Conservation (phyloP, 345 rosid species). For the Aegle marmelos region DNA sequence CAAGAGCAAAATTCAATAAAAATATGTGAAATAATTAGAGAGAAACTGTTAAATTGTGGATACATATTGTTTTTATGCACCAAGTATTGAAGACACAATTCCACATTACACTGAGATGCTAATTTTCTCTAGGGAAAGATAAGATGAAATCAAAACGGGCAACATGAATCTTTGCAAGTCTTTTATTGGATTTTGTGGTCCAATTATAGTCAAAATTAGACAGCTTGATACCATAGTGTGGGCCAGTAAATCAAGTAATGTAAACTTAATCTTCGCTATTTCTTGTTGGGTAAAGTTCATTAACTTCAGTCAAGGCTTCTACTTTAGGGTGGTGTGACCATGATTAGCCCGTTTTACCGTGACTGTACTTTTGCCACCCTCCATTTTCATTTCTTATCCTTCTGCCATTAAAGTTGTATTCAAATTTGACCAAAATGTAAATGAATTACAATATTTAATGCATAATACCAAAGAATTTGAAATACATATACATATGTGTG, state of each 20-base stretch:
- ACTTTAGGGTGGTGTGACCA: slow-evolving; percentile 6
- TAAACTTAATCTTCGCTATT: slow-evolving; percentile 22
- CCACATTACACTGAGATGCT: neutral
- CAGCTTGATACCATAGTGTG: slow-evolving; percentile 23
- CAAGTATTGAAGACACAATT: neutral
- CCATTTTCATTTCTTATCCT: neutral
- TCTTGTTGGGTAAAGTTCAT: neutral
- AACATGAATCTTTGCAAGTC: neutral
- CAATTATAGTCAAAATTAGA: slow-evolving; percentile 8
- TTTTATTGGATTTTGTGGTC: neutral
- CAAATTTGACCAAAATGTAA: neutral
- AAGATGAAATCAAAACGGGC: neutral
- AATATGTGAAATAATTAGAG: neutral
- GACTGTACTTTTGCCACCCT: neutral
- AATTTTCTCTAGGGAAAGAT: neutral
- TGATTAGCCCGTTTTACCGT: slow-evolving; percentile 18
- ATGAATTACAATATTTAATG: too few relatives aligned
- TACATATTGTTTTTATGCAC: neutral
- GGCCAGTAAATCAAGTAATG: slow-evolving; percentile 22
- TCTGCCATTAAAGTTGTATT: neutral
- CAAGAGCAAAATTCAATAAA: too few relatives aligned
- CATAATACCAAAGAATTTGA: too few relatives aligned
- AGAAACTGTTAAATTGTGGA: neutral
- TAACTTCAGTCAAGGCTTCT: slow-evolving; percentile 6
- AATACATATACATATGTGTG: too few relatives aligned